These are phyloP conservation scores for Medicago ruthenica DNA, from an alignment of 306 rosid species.

Conservation along the genomic window DNA sequence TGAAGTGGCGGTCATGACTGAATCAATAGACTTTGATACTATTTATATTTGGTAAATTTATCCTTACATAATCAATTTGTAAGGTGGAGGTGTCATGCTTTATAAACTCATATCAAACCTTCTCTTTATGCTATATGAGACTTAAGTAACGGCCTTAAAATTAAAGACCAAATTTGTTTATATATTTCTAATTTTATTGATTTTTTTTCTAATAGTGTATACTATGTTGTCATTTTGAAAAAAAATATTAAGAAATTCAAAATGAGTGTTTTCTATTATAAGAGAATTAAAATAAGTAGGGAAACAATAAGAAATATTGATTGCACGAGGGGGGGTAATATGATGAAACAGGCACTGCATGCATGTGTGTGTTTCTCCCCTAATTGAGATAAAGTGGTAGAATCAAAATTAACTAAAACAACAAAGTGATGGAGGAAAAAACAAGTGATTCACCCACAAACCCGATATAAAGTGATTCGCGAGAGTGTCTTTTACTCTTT, in stretches of 20 bases:
- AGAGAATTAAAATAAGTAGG: not conserved
- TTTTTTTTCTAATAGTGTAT: not conserved
- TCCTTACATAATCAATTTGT: no score
- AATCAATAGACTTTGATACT: no score
- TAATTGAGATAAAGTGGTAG: constrained; percentile 5
- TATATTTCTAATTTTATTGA: not conserved
- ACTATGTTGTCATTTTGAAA: not conserved
- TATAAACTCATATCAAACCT: no score
- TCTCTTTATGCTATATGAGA: no score
- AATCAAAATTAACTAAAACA: not conserved
- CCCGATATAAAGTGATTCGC: not conserved
- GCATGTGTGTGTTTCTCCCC: constrained; percentile 5
- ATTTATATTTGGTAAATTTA: no score
- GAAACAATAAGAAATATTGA: not conserved
- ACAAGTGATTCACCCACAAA: constrained; percentile 15
- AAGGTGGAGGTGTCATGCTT: no score
- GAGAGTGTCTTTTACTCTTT: constrained; percentile 38
- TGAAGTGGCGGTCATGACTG: no score
- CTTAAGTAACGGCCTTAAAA: no score
- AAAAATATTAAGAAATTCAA: not conserved
- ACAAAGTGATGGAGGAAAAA: not conserved
- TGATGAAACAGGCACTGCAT: not conserved
- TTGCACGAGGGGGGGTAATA: not conserved
- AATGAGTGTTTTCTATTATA: not conserved
- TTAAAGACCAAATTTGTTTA: not conserved